These are phyloP conservation scores for Eucalyptus sp. DNA, from an alignment of 345 rosid species.

Conservation along the genomic window DNA sequence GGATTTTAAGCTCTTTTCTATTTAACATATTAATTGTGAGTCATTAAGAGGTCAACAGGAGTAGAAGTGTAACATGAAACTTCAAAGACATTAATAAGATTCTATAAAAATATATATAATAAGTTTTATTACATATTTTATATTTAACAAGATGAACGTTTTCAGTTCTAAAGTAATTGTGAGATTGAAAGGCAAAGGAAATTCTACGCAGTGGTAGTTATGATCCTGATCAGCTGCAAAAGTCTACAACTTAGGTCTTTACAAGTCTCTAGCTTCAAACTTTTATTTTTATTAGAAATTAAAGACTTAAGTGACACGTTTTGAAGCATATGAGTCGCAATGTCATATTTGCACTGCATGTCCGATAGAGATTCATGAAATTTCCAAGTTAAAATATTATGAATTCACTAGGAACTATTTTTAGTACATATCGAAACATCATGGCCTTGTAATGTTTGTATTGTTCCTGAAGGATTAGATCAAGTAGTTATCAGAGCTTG, in stretches of 20 bases:
- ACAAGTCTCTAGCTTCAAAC: neutral
- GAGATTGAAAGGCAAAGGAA: neutral
- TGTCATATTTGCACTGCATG: neutral
- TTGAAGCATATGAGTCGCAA: neutral
- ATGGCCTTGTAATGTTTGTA: neutral
- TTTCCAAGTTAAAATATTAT: neutral
- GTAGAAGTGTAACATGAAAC: neutral
- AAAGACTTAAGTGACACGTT: neutral
- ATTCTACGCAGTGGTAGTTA: neutral
- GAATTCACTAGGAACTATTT: neutral
- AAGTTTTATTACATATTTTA: neutral
- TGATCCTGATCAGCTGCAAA: neutral
- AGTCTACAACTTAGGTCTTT: neutral
- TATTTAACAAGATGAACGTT: neutral
- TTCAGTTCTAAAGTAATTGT: neutral
- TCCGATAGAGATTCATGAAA: neutral
- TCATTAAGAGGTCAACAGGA: neutral
- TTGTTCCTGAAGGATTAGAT: neutral
- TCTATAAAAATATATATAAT: too few species aligned
- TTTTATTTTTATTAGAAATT: neutral
- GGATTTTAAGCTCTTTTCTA: neutral
- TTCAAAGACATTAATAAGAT: neutral
- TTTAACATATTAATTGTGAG: neutral
- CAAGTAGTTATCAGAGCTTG: neutral
- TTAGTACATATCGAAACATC: neutral